These are phyloP conservation scores for Gracilaria gracilis DNA, from an alignment of 23 red algal genomes.

Conservation along the genomic window DNA sequence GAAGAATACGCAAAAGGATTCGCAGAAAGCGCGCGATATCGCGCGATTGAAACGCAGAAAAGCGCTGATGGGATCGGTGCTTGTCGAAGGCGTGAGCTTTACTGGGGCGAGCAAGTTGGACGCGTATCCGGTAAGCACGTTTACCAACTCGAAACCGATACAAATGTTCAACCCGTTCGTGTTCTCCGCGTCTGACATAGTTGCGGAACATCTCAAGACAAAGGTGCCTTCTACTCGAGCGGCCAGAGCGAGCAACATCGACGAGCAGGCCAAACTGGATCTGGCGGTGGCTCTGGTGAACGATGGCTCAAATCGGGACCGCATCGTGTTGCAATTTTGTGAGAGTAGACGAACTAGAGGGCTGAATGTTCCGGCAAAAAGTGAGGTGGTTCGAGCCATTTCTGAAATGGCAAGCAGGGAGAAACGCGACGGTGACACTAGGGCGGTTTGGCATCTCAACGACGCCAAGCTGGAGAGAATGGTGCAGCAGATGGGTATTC, in stretches of 20 bases:
- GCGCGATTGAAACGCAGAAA: slow-evolving; percentile 26
- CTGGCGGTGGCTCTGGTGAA: slow-evolving; percentile 55
- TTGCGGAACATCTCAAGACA: slow-evolving; percentile 29
- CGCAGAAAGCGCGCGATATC: slow-evolving; percentile 10
- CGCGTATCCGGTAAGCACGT: slow-evolving; percentile 35
- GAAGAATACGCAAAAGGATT: neutral
- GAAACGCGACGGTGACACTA: slow-evolving; percentile 57
- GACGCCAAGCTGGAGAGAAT: slow-evolving; percentile 22
- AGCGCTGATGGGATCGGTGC: neutral
- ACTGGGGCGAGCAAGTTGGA: slow-evolving; percentile 31
- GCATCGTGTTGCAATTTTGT: slow-evolving; percentile 63
- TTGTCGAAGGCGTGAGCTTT: slow-evolving; percentile 40
- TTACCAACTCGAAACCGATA: slow-evolving; percentile 44
- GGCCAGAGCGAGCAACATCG: slow-evolving; percentile 14
- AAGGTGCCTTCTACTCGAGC: slow-evolving; percentile 16
- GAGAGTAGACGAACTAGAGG: slow-evolving; percentile 26
- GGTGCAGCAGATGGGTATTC: slow-evolving; percentile 16
- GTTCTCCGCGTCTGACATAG: slow-evolving; percentile 30
- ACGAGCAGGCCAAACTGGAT: slow-evolving; percentile 47
- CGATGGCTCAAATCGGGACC: slow-evolving; percentile 42
- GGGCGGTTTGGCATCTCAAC: slow-evolving; percentile 60
- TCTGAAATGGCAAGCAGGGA: slow-evolving; percentile 49
- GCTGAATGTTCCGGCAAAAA: slow-evolving; percentile 52
- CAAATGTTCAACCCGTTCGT: slow-evolving; percentile 71
- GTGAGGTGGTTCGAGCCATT: slow-evolving; percentile 59